Evolutionary conservation across 1,284 basidiomycete genomes (phyloP).

Genomic region (Ceratobasidium sp.): DNA sequence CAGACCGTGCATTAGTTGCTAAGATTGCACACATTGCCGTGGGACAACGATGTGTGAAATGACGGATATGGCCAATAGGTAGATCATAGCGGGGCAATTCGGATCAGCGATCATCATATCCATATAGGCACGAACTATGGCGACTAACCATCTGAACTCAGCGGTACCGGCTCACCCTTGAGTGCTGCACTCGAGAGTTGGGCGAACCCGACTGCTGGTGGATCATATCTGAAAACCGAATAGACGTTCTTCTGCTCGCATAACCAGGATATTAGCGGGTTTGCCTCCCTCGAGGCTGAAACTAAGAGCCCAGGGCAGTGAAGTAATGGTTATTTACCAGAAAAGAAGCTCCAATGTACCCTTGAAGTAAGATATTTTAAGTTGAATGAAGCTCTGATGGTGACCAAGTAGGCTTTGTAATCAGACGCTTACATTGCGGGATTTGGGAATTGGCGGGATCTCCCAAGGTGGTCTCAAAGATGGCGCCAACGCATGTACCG

Average conservation of each 20-base stretch:
- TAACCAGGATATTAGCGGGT: background rate
- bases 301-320: background rate
- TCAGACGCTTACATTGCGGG: constrained; percentile 28
- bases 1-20: constrained; percentile 21
- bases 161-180: constrained; percentile 19
- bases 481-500: constrained; percentile 40
- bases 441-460: constrained; percentile 24
- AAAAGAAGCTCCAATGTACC: constrained; percentile 43
- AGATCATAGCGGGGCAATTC: background rate
- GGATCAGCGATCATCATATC: background rate
- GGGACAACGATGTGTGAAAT: background rate
- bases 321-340: constrained; percentile 24
- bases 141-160: constrained; percentile 5
- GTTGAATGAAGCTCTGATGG: background rate
- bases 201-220: constrained; percentile 84
- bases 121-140: background rate
- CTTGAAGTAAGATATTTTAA: constrained; percentile 5
- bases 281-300: no score
- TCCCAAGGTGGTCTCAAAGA: constrained; percentile 46
- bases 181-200: constrained; percentile 46
- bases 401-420: background rate
- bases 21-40: background rate
- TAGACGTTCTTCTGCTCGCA: constrained; percentile 82
- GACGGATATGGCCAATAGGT: no score
- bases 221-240: constrained; percentile 77